A percentile compares a stretch with the other conserved stretches of the same genome.
Conservation (phyloP, 164 flowering plant species). For the Euptelea pleiosperma region DNA sequence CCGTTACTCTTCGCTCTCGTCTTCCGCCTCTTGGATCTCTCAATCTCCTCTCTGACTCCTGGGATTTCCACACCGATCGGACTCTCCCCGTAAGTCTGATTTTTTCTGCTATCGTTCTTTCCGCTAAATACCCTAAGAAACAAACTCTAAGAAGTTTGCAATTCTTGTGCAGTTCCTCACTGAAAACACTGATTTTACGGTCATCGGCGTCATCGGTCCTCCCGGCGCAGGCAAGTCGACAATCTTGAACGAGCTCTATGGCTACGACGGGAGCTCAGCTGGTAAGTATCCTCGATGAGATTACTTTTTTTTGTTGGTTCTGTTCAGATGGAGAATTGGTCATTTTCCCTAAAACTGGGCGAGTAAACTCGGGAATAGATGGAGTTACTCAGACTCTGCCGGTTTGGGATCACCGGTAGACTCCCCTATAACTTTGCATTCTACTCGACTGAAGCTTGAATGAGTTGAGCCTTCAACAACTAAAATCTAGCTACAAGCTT, state of each 20-base stretch:
- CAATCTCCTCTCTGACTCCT: constrained; percentile 79
- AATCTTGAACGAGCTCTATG: constrained; percentile 84
- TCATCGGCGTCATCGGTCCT: constrained; percentile 86
- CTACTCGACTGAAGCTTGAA: too few species aligned
- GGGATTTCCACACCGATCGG: constrained; percentile 84
- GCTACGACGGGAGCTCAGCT: constrained; percentile 66
- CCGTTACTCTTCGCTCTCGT: constrained; percentile 59
- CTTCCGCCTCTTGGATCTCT: constrained; percentile 63
- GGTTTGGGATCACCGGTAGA: background rate
- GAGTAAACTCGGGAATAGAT: background rate
- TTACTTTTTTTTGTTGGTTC: too few species aligned
- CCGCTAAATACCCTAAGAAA: background rate
- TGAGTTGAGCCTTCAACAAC: too few species aligned
- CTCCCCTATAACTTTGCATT: too few species aligned
- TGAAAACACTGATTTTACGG: constrained; percentile 87
- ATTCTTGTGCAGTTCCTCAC: constrained; percentile 60
- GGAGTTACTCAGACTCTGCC: background rate
- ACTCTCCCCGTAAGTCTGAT: constrained; percentile 63
- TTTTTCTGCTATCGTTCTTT: background rate
- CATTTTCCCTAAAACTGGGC: background rate
- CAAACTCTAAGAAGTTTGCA: background rate
- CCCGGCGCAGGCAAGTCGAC: constrained; percentile 87
- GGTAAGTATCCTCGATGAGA: constrained; percentile 35
- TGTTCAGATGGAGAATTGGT: background rate
- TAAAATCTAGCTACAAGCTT: too few species aligned